Evolutionary conservation across 441 rosid genomes (phyloP).

Genomic region (Euphorbia schlechtendalii): DNA sequence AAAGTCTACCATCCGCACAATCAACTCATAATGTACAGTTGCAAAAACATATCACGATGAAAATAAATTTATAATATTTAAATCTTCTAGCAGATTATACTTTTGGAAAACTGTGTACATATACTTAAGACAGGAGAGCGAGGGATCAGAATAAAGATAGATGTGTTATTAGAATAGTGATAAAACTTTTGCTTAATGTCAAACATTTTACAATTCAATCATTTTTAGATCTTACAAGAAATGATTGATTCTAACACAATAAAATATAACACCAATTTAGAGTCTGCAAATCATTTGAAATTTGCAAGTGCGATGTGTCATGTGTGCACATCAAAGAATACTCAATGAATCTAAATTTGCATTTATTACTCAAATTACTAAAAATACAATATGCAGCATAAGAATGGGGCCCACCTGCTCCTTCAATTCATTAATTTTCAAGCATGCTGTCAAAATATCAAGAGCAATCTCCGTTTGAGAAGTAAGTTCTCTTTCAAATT

Average conservation of each 20-base stretch:
- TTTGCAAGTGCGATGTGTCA: slow-evolving; percentile 15
- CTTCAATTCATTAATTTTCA: slow-evolving; percentile 66
- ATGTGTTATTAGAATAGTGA: neutral
- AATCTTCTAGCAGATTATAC: neutral
- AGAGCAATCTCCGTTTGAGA: slow-evolving; percentile 82
- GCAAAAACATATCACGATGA: neutral
- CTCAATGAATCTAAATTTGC: slow-evolving; percentile 1
- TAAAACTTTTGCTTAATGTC: neutral
- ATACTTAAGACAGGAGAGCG: neutral
- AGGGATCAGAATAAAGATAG: neutral
- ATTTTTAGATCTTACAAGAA: neutral
- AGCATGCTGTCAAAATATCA: slow-evolving; percentile 74
- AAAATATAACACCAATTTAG: neutral
- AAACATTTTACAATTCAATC: neutral
- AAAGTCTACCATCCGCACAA: slow-evolving; percentile 12
- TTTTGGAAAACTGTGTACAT: slow-evolving; percentile 1
- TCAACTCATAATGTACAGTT: neutral
- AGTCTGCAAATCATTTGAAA: neutral
- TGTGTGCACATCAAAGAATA: neutral
- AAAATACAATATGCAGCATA: slow-evolving; percentile 8
- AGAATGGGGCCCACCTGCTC: slow-evolving; percentile 63
- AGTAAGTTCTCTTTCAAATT: slow-evolving; percentile 86
- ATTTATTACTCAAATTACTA: no score
- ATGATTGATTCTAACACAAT: neutral
- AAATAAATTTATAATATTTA: neutral